Percentiles rank a stretch among this genome's conserved stretches.
Conservation (phyloP, 2,329 filamentous ascomycete genomes). For the Colletotrichum sidae region DNA sequence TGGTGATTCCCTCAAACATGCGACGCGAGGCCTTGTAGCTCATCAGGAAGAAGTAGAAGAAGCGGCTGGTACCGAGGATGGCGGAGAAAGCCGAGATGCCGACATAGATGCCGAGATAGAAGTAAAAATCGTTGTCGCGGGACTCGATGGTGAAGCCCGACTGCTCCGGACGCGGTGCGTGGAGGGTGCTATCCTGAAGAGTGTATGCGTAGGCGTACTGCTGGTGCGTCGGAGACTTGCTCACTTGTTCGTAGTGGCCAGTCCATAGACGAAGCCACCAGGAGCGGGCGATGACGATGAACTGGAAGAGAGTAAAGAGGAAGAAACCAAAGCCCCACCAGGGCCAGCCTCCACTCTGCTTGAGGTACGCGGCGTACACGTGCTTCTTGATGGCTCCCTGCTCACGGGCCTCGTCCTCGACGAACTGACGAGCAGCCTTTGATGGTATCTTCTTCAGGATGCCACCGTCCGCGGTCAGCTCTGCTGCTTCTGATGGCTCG, state of each 20-base stretch:
- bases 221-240: slow-evolving; percentile 39
- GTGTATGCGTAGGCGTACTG: slow-evolving; percentile 45
- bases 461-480: slow-evolving; percentile 51
- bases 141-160: slow-evolving; percentile 42
- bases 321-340: slow-evolving; percentile 69
- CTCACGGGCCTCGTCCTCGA: slow-evolving; percentile 80
- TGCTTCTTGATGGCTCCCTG: slow-evolving; percentile 74
- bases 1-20: slow-evolving; percentile 76
- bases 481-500: slow-evolving; percentile 40
- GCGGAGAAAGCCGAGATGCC: slow-evolving; percentile 67
- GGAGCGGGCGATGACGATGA: slow-evolving; percentile 66
- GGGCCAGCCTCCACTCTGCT: slow-evolving; percentile 70
- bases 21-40: slow-evolving; percentile 76
- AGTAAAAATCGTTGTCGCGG: slow-evolving; percentile 59
- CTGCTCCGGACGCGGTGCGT: slow-evolving; percentile 47
- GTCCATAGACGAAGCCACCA: slow-evolving; percentile 77
- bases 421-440: slow-evolving; percentile 74
- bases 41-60: slow-evolving; percentile 71
- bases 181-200: slow-evolving; percentile 58
- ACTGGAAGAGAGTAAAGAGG: slow-evolving; percentile 67
- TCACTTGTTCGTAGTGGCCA: slow-evolving; percentile 50
- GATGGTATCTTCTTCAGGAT: slow-evolving; percentile 62
- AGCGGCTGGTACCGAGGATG: slow-evolving; percentile 71
- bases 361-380: slow-evolving; percentile 77
- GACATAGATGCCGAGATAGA: slow-evolving; percentile 77